Evolutionary conservation across 1,139 yeast species (phyloP).

Genomic region (Suhomyces yuchorum): DNA sequence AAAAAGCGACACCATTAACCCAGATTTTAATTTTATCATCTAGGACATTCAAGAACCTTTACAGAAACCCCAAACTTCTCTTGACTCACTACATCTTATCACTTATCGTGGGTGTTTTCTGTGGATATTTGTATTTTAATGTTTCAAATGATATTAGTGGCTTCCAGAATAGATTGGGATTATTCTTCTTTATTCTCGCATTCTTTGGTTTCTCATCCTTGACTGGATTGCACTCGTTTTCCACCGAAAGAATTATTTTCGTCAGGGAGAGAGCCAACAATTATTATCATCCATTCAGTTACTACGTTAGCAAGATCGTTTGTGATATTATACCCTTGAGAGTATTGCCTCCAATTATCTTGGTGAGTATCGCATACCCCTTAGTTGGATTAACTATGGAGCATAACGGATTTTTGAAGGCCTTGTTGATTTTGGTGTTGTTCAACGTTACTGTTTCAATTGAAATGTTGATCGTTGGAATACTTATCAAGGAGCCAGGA

Average conservation of each 20-base stretch:
- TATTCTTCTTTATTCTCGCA: slow-evolving; percentile 86
- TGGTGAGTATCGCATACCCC: slow-evolving; percentile 88
- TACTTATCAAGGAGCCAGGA: slow-evolving; percentile 84
- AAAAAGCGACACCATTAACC: slow-evolving; percentile 56
- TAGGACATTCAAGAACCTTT: slow-evolving; percentile 87
- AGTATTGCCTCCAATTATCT: slow-evolving; percentile 82
- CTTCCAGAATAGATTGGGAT: slow-evolving; percentile 90
- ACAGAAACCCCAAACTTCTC: slow-evolving; percentile 85
- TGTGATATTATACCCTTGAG: slow-evolving; percentile 91
- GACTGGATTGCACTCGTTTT: slow-evolving; percentile 87
- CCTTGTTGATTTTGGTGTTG: slow-evolving; percentile 67
- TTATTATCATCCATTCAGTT: slow-evolving; percentile 84
- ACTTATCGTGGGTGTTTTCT: slow-evolving; percentile 72
- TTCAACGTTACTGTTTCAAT: slow-evolving; percentile 87
- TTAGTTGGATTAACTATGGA: slow-evolving; percentile 84
- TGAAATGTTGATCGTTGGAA: slow-evolving; percentile 84
- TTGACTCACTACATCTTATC: slow-evolving; percentile 82
- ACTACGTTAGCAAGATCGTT: slow-evolving; percentile 78
- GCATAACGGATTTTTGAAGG: slow-evolving; percentile 73
- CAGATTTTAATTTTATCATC: slow-evolving; percentile 76
- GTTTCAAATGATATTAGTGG: slow-evolving; percentile 90
- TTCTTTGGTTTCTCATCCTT: slow-evolving; percentile 91
- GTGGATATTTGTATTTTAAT: slow-evolving; percentile 83
- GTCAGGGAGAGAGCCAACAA: slow-evolving; percentile 92
- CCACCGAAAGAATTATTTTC: slow-evolving; percentile 84